These are phyloP conservation scores for Yarrowia keelungensis DNA, from an alignment of 805 yeast species.

Conservation along the genomic window DNA sequence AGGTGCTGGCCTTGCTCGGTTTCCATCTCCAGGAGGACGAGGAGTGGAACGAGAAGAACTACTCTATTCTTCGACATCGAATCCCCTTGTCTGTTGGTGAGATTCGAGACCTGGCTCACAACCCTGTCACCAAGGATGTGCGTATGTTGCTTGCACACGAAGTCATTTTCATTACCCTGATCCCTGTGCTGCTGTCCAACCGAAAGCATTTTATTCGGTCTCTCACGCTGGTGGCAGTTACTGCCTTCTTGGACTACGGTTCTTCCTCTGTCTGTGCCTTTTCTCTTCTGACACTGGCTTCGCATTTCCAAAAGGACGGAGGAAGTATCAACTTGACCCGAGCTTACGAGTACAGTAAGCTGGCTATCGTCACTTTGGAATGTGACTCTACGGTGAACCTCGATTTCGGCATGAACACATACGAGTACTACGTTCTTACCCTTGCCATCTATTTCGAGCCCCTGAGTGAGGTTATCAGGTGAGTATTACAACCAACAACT, in stretches of 20 bases:
- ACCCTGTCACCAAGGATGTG: slow-evolving; percentile 47
- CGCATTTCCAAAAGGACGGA: slow-evolving; percentile 46
- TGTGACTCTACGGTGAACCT: slow-evolving; percentile 50
- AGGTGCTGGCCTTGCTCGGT: slow-evolving; percentile 52
- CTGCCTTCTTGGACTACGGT: slow-evolving; percentile 54
- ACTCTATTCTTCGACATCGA: slow-evolving; percentile 45
- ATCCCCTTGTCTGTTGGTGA: slow-evolving; percentile 54
- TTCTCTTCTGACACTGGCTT: slow-evolving; percentile 54
- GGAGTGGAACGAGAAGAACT: slow-evolving; percentile 45
- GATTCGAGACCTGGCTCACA: slow-evolving; percentile 49
- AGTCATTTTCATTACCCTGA: slow-evolving; percentile 53
- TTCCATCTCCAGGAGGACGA: slow-evolving; percentile 50
- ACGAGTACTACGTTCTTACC: slow-evolving; percentile 54
- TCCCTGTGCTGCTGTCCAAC: slow-evolving; percentile 49
- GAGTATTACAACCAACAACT: slow-evolving; percentile 40
- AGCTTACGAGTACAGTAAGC: slow-evolving; percentile 54
- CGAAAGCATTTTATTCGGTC: slow-evolving; percentile 48
- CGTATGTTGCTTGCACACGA: slow-evolving; percentile 52
- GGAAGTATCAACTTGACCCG: slow-evolving; percentile 50
- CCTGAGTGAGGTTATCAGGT: slow-evolving; percentile 49
- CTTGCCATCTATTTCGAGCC: slow-evolving; percentile 57
- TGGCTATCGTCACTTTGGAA: slow-evolving; percentile 53
- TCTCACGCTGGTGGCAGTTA: slow-evolving; percentile 50
- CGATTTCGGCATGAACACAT: slow-evolving; percentile 52
- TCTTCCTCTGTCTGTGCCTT: slow-evolving; percentile 53